A percentile compares a stretch with the other conserved stretches of the same genome.
Conservation (phyloP, 1,139 yeast species). For the Candida labiduridarum region DNA sequence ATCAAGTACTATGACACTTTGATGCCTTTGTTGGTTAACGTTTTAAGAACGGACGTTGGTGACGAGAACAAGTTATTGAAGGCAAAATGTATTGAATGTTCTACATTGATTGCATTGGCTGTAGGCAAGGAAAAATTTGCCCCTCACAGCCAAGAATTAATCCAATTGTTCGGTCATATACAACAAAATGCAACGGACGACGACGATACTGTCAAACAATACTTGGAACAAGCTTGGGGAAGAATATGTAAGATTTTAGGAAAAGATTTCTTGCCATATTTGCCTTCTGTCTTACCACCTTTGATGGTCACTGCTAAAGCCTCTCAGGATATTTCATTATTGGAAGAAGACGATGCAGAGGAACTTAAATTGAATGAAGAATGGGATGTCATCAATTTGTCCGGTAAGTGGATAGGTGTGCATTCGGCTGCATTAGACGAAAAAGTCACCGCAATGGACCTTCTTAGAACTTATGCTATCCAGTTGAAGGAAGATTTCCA, state of each 20-base stretch:
- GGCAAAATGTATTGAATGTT: slow-evolving; percentile 95
- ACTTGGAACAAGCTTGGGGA: slow-evolving; percentile 96
- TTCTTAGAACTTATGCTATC: slow-evolving; percentile 83
- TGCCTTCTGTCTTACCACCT: slow-evolving; percentile 90
- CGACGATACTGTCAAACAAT: slow-evolving; percentile 87
- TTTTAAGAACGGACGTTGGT: slow-evolving; percentile 77
- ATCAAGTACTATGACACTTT: slow-evolving; percentile 90
- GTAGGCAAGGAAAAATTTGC: slow-evolving; percentile 91
- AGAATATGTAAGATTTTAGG: slow-evolving; percentile 88
- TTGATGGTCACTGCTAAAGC: slow-evolving; percentile 83
- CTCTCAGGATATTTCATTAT: slow-evolving; percentile 82
- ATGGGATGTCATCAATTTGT: slow-evolving; percentile 91
- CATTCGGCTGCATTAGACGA: slow-evolving; percentile 92
- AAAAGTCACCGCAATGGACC: slow-evolving; percentile 88
- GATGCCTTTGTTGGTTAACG: slow-evolving; percentile 86
- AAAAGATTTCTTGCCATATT: slow-evolving; percentile 80
- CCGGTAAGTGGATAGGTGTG: slow-evolving; percentile 93
- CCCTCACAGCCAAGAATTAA: slow-evolving; percentile 74
- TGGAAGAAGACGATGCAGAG: slow-evolving; percentile 88
- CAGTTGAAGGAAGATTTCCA: slow-evolving; percentile 81
- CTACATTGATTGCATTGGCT: slow-evolving; percentile 93
- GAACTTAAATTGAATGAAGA: slow-evolving; percentile 83
- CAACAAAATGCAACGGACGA: slow-evolving; percentile 60
- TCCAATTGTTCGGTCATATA: slow-evolving; percentile 70
- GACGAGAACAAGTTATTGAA: slow-evolving; percentile 77